Percentiles rank a stretch among this genome's conserved stretches.
Conservation (phyloP, 441 rosid genomes). For the Pelargonium australe region DNA sequence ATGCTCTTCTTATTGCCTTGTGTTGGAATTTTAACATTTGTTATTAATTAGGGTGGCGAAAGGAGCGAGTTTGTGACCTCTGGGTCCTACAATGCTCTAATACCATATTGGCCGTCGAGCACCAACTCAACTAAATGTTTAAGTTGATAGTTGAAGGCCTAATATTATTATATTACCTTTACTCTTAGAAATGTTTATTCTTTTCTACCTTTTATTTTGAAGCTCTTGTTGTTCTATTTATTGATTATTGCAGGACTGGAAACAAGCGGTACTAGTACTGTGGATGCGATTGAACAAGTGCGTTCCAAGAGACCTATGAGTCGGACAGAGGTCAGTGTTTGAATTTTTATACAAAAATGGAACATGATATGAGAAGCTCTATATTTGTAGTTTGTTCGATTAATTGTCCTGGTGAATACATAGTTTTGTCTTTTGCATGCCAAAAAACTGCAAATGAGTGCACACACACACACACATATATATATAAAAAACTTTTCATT, state of each 20-base stretch:
- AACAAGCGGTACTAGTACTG: conserved; percentile 47
- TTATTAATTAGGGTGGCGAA: too few species aligned
- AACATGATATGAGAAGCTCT: neutral
- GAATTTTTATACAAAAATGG: conserved; percentile 9
- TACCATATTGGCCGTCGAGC: too few species aligned
- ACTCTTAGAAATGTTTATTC: too few species aligned
- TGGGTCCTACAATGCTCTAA: neutral
- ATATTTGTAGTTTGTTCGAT: neutral
- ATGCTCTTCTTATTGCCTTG: too few species aligned
- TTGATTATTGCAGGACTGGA: conserved; percentile 40
- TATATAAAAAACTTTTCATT: neutral
- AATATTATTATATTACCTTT: too few species aligned
- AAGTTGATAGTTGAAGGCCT: too few species aligned
- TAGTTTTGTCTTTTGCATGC: neutral
- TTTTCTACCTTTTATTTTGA: neutral
- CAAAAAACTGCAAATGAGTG: neutral
- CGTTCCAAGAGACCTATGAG: conserved; percentile 85
- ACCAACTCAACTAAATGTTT: too few species aligned
- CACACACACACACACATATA: neutral
- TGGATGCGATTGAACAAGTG: conserved; percentile 59
- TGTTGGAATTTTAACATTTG: neutral
- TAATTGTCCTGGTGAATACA: neutral
- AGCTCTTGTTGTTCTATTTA: conserved; percentile 16
- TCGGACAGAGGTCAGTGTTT: conserved; percentile 67
- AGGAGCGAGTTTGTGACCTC: neutral